Percentiles rank a stretch among this genome's conserved stretches.
Conservation (phyloP, 2,329 filamentous ascomycete genomes). For the Phialemonium atrogriseum region DNA sequence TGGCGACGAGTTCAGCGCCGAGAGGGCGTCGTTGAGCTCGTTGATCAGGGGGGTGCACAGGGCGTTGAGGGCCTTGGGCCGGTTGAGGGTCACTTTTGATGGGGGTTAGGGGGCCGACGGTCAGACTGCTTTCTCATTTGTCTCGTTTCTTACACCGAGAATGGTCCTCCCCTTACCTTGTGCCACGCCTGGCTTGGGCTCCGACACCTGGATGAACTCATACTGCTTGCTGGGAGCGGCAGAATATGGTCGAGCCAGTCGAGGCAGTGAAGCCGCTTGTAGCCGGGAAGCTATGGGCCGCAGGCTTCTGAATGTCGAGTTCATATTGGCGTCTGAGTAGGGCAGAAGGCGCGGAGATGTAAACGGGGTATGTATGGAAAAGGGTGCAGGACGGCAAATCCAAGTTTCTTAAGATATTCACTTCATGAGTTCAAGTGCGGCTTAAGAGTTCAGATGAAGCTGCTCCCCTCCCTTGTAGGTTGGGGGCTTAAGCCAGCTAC, state of each 20-base stretch:
- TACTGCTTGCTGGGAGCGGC: constrained; percentile 44
- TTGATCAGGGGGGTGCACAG: constrained; percentile 83
- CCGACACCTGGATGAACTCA: constrained; percentile 74
- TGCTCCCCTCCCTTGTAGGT: too few species aligned
- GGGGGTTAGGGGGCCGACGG: constrained; percentile 6
- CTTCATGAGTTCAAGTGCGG: too few species aligned
- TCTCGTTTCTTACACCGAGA: too few species aligned
- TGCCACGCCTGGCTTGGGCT: constrained; percentile 80
- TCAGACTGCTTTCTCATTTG: too few species aligned
- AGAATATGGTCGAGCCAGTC: constrained; percentile 44
- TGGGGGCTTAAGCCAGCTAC: too few species aligned
- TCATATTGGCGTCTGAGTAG: too few species aligned
- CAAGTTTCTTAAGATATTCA: too few species aligned
- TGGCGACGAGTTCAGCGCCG: constrained; percentile 59
- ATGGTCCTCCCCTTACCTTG: too few species aligned
- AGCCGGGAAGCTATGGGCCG: constrained; percentile 51
- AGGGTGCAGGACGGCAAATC: too few species aligned
- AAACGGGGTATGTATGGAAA: too few species aligned
- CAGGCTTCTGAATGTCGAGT: constrained; percentile 50
- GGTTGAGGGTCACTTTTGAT: constrained; percentile 73
- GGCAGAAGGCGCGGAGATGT: too few species aligned
- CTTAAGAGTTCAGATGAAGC: too few species aligned
- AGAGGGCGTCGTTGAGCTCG: constrained; percentile 77
- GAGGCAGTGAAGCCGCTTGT: constrained; percentile 47
- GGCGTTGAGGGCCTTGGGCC: constrained; percentile 92